Base-by-base conservation (phyloP, 1,284 basidiomycete species). In the Puccinia hordei region DNA sequence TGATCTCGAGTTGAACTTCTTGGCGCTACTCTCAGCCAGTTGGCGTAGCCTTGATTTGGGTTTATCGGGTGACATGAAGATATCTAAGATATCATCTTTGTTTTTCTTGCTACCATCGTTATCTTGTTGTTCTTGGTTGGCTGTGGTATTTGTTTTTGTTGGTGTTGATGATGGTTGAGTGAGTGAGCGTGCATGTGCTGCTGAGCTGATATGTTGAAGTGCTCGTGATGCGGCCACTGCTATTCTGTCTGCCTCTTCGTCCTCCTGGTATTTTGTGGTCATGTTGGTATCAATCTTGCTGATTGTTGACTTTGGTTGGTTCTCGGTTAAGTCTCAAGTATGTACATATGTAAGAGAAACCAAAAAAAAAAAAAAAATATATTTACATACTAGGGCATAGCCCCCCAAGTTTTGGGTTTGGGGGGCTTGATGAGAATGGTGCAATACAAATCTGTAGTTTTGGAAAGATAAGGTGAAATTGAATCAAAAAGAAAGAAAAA, bases 21-120 rank as follows among this genome's bases (percentile, higher is more conserved):
- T 71, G 22, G 68, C 69, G 35, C 69, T 73, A n/a, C 65, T 80
- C 38, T 80, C 51, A 15, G 77, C 77, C 30, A 63, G 44, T 53
- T 73, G 77, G 44, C 77, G n/a, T 65, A 80, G 61, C 51, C 46
- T 63, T 49, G 77, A 80, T 30, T 80, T 80, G 6, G 77, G 77
- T 51, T 71, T 71, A 5, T 61, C 46, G 19, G 69, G 44, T 1
- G 68, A 72, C 38, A 80, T 61, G 41, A 80, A 63, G 24, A 80
- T 33, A 38, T 80, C 68, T 2, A 77, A n/a, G 49, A 77, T 77
- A 12, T 65, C 46, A 15, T 55, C 49, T 24, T 57, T 57, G n/a
- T 51, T 17, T 17, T 12, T 53, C n/a, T 73, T 1, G 24, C 15
- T 55, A 9, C 5, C n/a, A 13, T 1, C 33, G 19, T n/a, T 15